Evolutionary conservation across 129 eudicot genomes (phyloP).

Genomic region (Oenanthe sinensis): DNA sequence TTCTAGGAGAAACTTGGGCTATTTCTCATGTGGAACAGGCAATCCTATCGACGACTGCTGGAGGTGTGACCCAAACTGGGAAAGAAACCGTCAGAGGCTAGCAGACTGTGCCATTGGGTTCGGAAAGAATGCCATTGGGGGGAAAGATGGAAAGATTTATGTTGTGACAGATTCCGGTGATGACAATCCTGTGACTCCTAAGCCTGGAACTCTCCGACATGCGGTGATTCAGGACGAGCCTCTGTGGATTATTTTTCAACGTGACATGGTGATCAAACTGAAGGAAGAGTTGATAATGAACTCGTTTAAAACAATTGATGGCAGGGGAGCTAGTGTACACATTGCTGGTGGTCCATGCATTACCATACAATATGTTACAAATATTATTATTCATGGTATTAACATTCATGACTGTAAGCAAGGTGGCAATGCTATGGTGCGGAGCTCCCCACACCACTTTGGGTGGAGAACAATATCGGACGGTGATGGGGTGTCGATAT

Average conservation of each 20-base stretch:
- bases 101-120: constrained; percentile 66
- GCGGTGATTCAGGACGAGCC: constrained; percentile 55
- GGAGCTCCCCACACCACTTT: constrained; percentile 45
- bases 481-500: constrained; percentile 58
- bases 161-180: constrained; percentile 47
- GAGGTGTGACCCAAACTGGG: constrained; percentile 62
- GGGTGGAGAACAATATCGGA: constrained; percentile 54
- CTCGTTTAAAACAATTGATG: constrained; percentile 51
- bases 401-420: constrained; percentile 39
- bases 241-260: constrained; percentile 49
- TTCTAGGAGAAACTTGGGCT: constrained; percentile 16
- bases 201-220: constrained; percentile 58
- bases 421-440: constrained; percentile 39
- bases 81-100: constrained; percentile 33
- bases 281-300: constrained; percentile 51
- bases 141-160: constrained; percentile 46
- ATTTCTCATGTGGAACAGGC: constrained; percentile 35
- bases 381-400: constrained; percentile 46
- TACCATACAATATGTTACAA: constrained; percentile 45
- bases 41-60: constrained; percentile 75
- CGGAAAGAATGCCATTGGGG: constrained; percentile 47
- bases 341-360: constrained; percentile 58
- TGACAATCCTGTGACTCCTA: constrained; percentile 34
- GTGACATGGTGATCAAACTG: constrained; percentile 47
- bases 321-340: constrained; percentile 53